Evolutionary conservation across 345 rosid species (phyloP).

Genomic region (Physaria fendleri): DNA sequence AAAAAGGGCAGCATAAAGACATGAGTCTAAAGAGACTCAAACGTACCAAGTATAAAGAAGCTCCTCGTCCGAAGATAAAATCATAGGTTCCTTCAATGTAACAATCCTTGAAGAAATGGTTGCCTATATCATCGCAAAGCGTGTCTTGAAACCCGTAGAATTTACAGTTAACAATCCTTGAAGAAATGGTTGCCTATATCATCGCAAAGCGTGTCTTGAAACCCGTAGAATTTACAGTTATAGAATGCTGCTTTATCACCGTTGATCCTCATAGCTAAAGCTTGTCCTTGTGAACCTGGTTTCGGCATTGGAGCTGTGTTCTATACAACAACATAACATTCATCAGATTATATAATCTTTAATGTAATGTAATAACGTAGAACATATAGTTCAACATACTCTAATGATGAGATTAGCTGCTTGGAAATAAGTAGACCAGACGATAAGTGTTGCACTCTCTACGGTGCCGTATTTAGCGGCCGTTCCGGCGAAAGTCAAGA

Average conservation of each 20-base stretch:
- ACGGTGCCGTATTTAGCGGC: conserved; percentile 44
- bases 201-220: conserved; percentile 49
- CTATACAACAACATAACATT: conserved; percentile 14
- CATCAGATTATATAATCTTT: not conserved
- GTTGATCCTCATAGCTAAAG: conserved; percentile 44
- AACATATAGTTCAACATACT: not conserved
- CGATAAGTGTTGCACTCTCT: conserved; percentile 29
- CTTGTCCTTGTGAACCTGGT: conserved; percentile 37
- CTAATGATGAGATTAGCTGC: conserved; percentile 26
- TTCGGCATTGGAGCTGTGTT: conserved; percentile 48
- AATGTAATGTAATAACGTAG: not conserved
- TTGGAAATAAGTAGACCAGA: conserved; percentile 21
- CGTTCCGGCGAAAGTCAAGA: conserved; percentile 34
- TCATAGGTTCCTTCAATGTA: conserved; percentile 71
- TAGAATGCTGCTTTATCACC: conserved; percentile 43
- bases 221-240: conserved; percentile 37
- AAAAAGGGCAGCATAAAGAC: no score
- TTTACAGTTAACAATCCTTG: conserved; percentile 54
- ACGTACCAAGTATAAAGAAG: conserved; percentile 34
- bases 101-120: conserved; percentile 65
- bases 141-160: conserved; percentile 50
- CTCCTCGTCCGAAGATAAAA: conserved; percentile 67
- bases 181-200: conserved; percentile 52
- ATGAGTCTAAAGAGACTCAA: no score
- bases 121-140: conserved; percentile 41